Conservation (phyloP, 495 filamentous ascomycete genomes). For the Clohesyomyces aquaticus region DNA sequence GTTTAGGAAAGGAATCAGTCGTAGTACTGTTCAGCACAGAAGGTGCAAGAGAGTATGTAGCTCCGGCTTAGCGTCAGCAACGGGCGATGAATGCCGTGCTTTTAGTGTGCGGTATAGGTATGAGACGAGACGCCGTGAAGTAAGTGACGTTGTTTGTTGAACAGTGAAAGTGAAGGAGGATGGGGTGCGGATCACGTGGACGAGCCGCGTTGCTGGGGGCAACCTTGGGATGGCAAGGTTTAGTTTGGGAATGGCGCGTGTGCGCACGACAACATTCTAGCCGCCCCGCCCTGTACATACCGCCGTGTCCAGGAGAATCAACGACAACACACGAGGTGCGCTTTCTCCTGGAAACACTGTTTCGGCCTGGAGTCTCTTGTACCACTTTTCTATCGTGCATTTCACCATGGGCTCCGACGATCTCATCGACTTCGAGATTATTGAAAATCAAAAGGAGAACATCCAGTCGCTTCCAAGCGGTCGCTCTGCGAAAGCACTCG, state of each 20-base stretch:
- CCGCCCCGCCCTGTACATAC: not conserved
- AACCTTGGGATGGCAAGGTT: not conserved
- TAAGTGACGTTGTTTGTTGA: too few relatives aligned
- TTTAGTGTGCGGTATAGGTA: too few relatives aligned
- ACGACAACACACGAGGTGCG: conserved; percentile 20
- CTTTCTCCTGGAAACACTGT: not conserved
- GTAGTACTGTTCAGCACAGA: conserved; percentile 56
- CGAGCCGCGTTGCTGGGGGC: conserved; percentile 2
- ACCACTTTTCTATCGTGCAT: conserved; percentile 5
- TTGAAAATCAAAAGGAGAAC: conserved; percentile 96
- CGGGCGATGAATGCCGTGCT: not conserved
- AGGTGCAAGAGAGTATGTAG: conserved; percentile 44
- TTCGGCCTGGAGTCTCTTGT: not conserved
- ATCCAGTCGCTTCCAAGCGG: conserved; percentile 91
- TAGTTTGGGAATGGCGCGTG: not conserved
- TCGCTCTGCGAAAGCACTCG: conserved; percentile 86
- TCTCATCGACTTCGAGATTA: conserved; percentile 88
- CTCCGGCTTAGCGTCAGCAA: not conserved
- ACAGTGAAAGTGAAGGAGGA: not conserved
- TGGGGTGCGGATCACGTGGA: not conserved
- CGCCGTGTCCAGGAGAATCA: not conserved
- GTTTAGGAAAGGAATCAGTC: conserved; percentile 53
- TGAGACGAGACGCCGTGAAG: too few relatives aligned
- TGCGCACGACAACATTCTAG: not conserved
- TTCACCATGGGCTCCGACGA: conserved; percentile 53